These are phyloP conservation scores for Polygonum aviculare DNA, from an alignment of 148 eudicot species.

Conservation along the genomic window DNA sequence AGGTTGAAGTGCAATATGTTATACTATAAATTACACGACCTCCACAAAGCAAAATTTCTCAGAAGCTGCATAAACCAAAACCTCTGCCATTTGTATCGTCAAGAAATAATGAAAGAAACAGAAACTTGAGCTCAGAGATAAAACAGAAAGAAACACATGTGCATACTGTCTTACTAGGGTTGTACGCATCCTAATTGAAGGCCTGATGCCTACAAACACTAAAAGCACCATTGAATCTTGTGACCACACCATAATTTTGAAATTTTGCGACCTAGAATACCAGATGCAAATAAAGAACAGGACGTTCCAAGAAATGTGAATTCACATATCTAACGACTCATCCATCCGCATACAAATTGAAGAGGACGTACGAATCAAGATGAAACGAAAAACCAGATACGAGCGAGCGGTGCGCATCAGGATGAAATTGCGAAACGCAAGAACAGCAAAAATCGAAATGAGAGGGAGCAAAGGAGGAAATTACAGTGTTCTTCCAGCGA, in stretches of 20 bases:
- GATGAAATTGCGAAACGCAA: not conserved
- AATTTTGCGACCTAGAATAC: not conserved
- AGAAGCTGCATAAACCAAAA: not conserved
- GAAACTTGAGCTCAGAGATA: not conserved
- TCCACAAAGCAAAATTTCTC: not conserved
- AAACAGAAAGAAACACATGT: not conserved
- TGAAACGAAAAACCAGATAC: not conserved
- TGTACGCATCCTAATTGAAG: not conserved
- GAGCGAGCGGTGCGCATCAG: not conserved
- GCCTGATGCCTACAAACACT: not conserved
- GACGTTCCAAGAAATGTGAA: not conserved
- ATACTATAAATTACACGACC: not conserved
- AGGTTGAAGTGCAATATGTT: not conserved
- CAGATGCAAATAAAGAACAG: not conserved
- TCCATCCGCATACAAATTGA: not conserved
- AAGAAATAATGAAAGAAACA: not conserved
- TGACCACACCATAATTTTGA: not conserved
- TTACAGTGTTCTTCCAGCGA: conserved; percentile 96
- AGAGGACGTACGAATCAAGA: not conserved
- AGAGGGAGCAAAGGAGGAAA: not conserved
- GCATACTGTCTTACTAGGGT: not conserved
- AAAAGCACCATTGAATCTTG: not conserved
- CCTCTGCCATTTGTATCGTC: not conserved
- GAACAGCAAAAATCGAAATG: not conserved
- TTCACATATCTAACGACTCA: no score